Conservation (phyloP, 1,284 basidiomycete species). For the Wolfiporia cocos region DNA sequence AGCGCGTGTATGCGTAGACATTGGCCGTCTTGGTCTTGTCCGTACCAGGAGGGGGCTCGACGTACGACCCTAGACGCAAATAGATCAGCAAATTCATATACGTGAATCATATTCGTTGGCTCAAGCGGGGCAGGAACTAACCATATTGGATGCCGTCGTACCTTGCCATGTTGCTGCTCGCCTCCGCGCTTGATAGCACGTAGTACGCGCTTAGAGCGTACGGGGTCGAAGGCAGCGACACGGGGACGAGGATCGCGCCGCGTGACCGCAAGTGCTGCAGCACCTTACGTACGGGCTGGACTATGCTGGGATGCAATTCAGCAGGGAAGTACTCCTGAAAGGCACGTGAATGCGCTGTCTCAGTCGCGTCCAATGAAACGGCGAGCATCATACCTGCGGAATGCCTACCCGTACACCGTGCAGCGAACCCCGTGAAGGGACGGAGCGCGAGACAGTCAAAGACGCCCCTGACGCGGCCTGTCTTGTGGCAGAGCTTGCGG, state of each 20-base stretch:
- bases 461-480: constrained; percentile 18
- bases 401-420: constrained; percentile 53
- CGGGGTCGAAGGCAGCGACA: constrained; percentile 74
- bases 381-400: constrained; percentile 34
- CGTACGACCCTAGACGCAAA: constrained; percentile 50
- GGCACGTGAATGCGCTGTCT: not conserved
- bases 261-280: constrained; percentile 44
- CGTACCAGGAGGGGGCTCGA: constrained; percentile 35
- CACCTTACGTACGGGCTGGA: constrained; percentile 40
- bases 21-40: constrained; percentile 39
- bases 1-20: constrained; percentile 56
- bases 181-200: constrained; percentile 91
- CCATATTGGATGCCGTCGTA: constrained; percentile 85
- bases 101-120: not conserved
- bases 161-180: constrained; percentile 87
- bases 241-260: constrained; percentile 69
- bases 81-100: too few species aligned
- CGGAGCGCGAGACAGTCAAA: constrained; percentile 8
- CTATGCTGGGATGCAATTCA: constrained; percentile 52
- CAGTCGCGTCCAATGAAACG: not conserved
- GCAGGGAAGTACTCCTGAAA: constrained; percentile 76
- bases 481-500: constrained; percentile 43
- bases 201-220: constrained; percentile 93
- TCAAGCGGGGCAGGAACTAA: constrained; percentile 18
- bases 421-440: constrained; percentile 17